A percentile compares a stretch with the other conserved stretches of the same genome.
phyloP scores from a whole-genome alignment of 1,284 basidiomycete species.

The Ganoderma lingzhi region DNA sequence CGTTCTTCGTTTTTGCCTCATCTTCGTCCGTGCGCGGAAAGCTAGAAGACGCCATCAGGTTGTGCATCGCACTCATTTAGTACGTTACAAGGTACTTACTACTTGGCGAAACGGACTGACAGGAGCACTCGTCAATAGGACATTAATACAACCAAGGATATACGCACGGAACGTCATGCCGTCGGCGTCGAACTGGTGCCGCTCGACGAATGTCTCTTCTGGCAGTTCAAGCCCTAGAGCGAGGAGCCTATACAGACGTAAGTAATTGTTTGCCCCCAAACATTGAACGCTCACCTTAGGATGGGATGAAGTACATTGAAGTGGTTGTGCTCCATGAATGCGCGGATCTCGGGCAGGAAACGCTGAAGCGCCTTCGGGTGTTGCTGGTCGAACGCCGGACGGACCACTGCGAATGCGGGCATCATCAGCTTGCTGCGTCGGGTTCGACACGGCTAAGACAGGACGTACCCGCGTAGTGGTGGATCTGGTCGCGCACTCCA shows the following conservation, averaged over 20 bases:
- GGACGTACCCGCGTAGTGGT: conserved; percentile 62
- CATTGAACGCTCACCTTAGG: background rate
- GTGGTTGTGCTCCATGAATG: conserved; percentile 43
- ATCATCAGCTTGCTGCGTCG: background rate
- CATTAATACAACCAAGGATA: too few relatives aligned
- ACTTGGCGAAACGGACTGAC: conserved; percentile 45
- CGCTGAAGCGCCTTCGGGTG: conserved; percentile 47
- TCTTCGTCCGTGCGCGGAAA: conserved; percentile 51
- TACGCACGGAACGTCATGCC: conserved; percentile 40
- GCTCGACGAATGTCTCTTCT: conserved; percentile 44
- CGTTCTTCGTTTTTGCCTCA: conserved; percentile 57
- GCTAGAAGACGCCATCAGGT: conserved; percentile 24
- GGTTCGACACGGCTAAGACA: conserved; percentile 20
- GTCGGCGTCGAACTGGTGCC: conserved; percentile 36
- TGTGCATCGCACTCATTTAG: too few relatives aligned
- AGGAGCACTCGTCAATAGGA: background rate
- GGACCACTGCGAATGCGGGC: background rate
- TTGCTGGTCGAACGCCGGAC: conserved; percentile 27
- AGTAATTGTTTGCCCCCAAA: background rate
- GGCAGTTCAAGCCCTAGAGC: conserved; percentile 45
- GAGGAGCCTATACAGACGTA: conserved; percentile 48
- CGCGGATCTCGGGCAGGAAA: conserved; percentile 51
- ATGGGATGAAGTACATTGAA: conserved; percentile 34
- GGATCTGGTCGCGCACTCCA: conserved; percentile 67
- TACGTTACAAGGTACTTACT: conserved; percentile 35